These are phyloP conservation scores for Cyanidiococcus yangmingshanensis DNA, from an alignment of 23 red algal species.

Conservation along the genomic window DNA sequence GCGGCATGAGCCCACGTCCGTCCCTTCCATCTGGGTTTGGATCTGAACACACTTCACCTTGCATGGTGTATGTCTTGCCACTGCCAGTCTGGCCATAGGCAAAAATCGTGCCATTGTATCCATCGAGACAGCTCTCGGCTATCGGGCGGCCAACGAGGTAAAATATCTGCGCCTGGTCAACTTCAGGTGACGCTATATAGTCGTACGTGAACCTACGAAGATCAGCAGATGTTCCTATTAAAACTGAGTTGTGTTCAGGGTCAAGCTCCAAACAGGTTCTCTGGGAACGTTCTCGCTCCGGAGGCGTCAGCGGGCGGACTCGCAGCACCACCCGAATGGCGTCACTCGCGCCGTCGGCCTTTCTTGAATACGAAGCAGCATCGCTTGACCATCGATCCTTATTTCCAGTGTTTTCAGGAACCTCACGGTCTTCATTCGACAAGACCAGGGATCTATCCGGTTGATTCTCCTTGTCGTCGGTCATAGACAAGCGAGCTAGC, in stretches of 20 bases:
- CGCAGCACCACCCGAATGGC: slow-evolving; percentile 11
- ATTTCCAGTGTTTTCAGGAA: no score
- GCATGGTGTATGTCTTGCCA: slow-evolving; percentile 95
- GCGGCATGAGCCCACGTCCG: slow-evolving; percentile 23
- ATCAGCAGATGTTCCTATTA: neutral
- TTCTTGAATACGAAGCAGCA: neutral
- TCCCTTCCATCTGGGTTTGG: neutral
- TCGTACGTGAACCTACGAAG: slow-evolving; percentile 23
- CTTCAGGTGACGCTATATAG: slow-evolving; percentile 15
- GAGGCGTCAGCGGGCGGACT: neutral
- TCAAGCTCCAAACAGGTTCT: neutral
- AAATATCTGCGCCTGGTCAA: slow-evolving; percentile 23
- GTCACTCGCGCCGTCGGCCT: neutral
- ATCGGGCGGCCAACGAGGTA: slow-evolving; percentile 23
- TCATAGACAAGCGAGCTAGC: neutral
- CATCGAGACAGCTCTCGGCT: slow-evolving; percentile 19
- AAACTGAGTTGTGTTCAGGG: neutral
- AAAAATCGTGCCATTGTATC: slow-evolving; percentile 60
- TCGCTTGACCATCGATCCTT: neutral
- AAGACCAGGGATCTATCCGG: no score
- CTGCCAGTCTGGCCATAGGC: slow-evolving; percentile 90
- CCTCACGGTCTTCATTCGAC: no score
- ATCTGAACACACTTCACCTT: slow-evolving; percentile 23
- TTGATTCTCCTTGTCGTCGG: neutral
- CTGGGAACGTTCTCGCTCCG: slow-evolving; percentile 10